Evolutionary conservation across 768 basidiomycete genomes (phyloP).

Genomic region (Thelephora aurantiotincta): DNA sequence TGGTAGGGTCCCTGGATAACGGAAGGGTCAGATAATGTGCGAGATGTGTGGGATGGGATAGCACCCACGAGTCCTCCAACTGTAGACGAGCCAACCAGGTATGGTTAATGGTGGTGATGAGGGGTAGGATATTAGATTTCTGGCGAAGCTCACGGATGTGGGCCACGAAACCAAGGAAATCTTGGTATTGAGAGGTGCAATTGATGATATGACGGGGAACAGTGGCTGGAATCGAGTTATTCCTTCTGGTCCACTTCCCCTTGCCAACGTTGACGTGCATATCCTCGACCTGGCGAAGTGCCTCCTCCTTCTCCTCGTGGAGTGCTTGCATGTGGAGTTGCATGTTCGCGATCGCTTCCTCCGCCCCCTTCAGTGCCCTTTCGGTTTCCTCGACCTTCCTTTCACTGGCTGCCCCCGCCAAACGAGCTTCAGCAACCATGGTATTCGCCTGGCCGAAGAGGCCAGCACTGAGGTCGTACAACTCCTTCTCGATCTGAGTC

Average conservation of each 20-base stretch:
- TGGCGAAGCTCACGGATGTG: slow-evolving; percentile 39
- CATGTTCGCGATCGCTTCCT: slow-evolving; percentile 75
- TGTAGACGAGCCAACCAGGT: slow-evolving; percentile 68
- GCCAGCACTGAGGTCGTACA: slow-evolving; percentile 85
- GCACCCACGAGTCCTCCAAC: slow-evolving; percentile 73
- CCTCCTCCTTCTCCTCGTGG: slow-evolving; percentile 48
- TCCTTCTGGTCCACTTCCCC: slow-evolving; percentile 50
- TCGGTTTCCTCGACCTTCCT: slow-evolving; percentile 68
- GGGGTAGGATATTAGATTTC: background rate
- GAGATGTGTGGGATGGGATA: slow-evolving; percentile 6
- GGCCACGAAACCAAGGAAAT: slow-evolving; percentile 63
- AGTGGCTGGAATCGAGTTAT: slow-evolving; percentile 12
- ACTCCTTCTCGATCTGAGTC: slow-evolving; percentile 76
- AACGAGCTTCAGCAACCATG: slow-evolving; percentile 94
- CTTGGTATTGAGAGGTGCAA: slow-evolving; percentile 64
- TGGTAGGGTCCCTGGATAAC: slow-evolving; percentile 64
- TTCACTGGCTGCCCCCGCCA: slow-evolving; percentile 49
- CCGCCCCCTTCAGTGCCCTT: slow-evolving; percentile 63
- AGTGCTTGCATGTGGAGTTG: slow-evolving; percentile 74
- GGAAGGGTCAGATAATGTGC: slow-evolving; percentile 7
- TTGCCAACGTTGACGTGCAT: slow-evolving; percentile 44
- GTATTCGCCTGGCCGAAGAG: slow-evolving; percentile 89
- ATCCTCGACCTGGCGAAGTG: slow-evolving; percentile 36
- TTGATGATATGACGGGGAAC: slow-evolving; percentile 35
- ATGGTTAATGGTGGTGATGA: slow-evolving; percentile 46